Percentiles rank a stretch among this genome's conserved stretches.
Conservation (phyloP, 2,329 filamentous ascomycete species). For the Tolypocladium tropicale region DNA sequence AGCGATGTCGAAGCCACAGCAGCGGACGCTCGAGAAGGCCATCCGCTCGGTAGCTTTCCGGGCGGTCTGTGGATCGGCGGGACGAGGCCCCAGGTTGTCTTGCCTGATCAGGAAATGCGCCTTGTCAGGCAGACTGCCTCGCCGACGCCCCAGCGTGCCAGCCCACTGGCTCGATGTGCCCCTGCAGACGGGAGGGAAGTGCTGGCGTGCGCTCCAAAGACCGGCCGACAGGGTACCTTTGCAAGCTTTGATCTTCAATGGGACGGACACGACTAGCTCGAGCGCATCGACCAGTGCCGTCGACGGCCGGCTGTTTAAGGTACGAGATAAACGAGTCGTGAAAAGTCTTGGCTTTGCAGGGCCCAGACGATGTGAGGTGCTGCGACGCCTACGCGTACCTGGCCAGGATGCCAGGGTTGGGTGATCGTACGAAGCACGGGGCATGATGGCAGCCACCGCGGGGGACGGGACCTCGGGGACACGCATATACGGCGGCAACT, state of each 20-base stretch:
- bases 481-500: too few species aligned
- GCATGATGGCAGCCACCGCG: background rate
- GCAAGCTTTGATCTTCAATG: background rate
- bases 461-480: too few species aligned
- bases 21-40: background rate
- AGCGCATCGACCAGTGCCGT: background rate
- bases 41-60: background rate
- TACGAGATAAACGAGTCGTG: background rate
- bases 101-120: slow-evolving; percentile 2
- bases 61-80: background rate
- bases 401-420: too few species aligned
- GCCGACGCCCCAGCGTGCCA: background rate
- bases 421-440: too few species aligned
- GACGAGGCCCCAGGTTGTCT: background rate
- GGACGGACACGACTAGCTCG: background rate
- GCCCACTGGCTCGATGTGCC: background rate
- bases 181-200: background rate
- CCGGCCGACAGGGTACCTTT: background rate
- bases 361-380: background rate
- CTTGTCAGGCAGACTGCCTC: slow-evolving; percentile 4
- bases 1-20: too few species aligned
- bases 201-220: background rate
- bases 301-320: background rate
- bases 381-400: background rate
- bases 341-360: background rate